Evolutionary conservation across 768 basidiomycete genomes (phyloP), one percentile per base, ranked within the genome.

Genomic region (Mycena crocata): DNA sequence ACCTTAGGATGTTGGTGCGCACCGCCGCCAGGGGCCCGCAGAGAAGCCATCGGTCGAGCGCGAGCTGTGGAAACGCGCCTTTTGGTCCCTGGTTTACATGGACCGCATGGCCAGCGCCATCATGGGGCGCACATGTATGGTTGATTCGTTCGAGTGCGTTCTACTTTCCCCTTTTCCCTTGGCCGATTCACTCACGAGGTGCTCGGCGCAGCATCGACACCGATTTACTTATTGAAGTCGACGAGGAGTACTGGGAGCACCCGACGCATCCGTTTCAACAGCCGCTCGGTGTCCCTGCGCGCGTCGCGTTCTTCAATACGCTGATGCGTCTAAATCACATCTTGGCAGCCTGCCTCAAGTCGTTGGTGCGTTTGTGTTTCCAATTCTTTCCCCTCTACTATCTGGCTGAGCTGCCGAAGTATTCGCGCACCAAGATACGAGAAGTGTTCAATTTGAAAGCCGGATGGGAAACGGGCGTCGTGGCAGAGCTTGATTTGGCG

Each of bases 1-100:
- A n/a, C n/a, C n/a, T 39, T 88, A 93, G 74, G 93, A 95, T 67
- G 86, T 92, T 45, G 89, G 93, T 31, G 90, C 87, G 1, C 93
- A 94, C 75, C 76, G 81, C 58, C 76, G 84, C 34, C 77, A 75
- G 50, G 62, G 74, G 21, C 68, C 72, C 31, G 75, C 65, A 57
- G 72, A 23, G 63, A 72, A 76, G 19, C 82, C 82, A 3, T 83
- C 79, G 7, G 77, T 80, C 10, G 90, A 93, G 68, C 84, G 89
- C 59, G 92, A 95, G 75, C 82, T 90, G 26, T 92, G 90, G 87
- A 92, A 91, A 73, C 85, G 89, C 28, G 86, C 84, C 9, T 90
- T 89, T 70, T 90, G 88, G 87, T 85, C 58, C 5, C 40, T 65
- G 21, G 55, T 65, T 14, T 65, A 72, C 31, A 73, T 86, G 46